phyloP scores from a whole-genome alignment of 2,329 filamentous ascomycete species.

The Ophiostoma perfectum region DNA sequence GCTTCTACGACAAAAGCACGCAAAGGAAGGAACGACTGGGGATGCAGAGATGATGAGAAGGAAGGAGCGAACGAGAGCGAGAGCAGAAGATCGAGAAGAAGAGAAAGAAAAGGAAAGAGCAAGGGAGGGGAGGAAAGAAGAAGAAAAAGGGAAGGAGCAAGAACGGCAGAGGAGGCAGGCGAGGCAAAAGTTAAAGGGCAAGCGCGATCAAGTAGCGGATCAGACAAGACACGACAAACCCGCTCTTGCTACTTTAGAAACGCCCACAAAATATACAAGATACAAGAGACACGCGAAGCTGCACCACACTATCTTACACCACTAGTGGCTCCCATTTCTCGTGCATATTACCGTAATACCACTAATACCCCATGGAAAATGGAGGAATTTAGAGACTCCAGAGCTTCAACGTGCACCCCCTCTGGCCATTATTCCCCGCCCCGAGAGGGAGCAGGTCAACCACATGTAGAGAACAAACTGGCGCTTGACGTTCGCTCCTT shows the following conservation, averaged over 20 bases:
- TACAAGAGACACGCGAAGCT: conserved; percentile 25
- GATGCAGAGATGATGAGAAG: conserved; percentile 15
- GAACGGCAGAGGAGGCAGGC: neutral
- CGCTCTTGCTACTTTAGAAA: conserved; percentile 17
- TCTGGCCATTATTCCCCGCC: conserved; percentile 7
- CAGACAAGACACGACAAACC: conserved; percentile 25
- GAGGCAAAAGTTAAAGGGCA: conserved; percentile 15
- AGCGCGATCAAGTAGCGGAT: conserved; percentile 18
- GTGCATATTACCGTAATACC: conserved; percentile 20
- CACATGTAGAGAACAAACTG: neutral
- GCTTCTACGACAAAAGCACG: conserved; percentile 9
- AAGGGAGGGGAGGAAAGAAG: conserved; percentile 10
- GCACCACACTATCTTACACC: neutral
- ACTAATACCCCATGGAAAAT: neutral
- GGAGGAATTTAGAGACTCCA: neutral
- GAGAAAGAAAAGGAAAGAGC: conserved; percentile 5
- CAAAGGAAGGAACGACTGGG: conserved; percentile 20
- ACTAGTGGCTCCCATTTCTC: conserved; percentile 23
- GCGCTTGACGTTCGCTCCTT: conserved; percentile 3
- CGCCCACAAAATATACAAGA: conserved; percentile 25
- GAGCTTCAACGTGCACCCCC: conserved; percentile 5
- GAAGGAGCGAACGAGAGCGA: conserved; percentile 6
- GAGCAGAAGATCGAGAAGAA: neutral
- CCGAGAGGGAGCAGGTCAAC: neutral
- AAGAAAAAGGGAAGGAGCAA: conserved; percentile 1